Evolutionary conservation across 495 filamentous ascomycete genomes (phyloP).

Genomic region (Penicillium verhagenii): DNA sequence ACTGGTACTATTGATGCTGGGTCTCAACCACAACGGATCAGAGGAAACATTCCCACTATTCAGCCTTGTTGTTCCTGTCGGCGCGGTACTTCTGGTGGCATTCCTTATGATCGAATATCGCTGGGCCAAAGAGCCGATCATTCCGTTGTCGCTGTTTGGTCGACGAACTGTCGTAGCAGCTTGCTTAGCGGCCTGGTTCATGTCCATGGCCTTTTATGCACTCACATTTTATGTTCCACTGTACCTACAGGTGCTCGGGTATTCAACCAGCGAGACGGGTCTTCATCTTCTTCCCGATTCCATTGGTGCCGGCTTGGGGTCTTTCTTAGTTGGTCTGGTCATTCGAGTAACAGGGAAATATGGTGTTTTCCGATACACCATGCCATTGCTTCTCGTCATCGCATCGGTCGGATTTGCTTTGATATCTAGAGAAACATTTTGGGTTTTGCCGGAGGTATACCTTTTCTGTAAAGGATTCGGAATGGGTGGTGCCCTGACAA

Average conservation of each 20-base stretch:
- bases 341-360: conserved; percentile 13
- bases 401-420: conserved; percentile 5
- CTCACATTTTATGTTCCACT: conserved; percentile 16
- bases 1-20: conserved; percentile 10
- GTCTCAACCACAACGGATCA: conserved; percentile 13
- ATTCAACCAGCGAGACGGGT: conserved; percentile 13
- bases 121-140: conserved; percentile 17
- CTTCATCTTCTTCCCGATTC: conserved; percentile 11
- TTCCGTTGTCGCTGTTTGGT: conserved; percentile 12
- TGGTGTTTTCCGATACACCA: conserved; percentile 4
- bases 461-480: conserved; percentile 15
- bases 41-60: not conserved
- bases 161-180: conserved; percentile 13
- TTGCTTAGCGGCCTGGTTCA: conserved; percentile 19
- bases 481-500: conserved; percentile 11
- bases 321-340: conserved; percentile 11
- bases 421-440: not conserved
- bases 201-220: conserved; percentile 14
- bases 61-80: conserved; percentile 3
- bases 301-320: conserved; percentile 10
- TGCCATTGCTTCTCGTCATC: conserved; percentile 4
- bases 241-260: conserved; percentile 14
- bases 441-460: conserved; percentile 10
- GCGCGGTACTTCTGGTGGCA: not conserved
- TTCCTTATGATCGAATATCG: conserved; percentile 13